These are phyloP conservation scores for Tulasnella sp. DNA, from an alignment of 768 basidiomycete genomes.

Conservation along the genomic window DNA sequence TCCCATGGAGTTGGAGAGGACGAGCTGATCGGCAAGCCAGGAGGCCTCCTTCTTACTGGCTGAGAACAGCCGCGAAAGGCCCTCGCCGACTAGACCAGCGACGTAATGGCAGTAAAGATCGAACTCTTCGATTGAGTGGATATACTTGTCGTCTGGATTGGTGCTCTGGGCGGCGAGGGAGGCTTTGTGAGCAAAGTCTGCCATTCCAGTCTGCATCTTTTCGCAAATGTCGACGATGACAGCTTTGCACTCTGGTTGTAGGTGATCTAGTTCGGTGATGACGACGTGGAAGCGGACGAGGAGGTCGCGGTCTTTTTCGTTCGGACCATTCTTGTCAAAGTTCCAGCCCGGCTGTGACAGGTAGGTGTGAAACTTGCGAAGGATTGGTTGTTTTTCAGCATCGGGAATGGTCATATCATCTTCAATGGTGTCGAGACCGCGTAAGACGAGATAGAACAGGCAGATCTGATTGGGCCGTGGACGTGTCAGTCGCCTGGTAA, in stretches of 20 bases:
- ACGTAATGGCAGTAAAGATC: conserved; percentile 99
- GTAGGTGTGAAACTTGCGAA: conserved; percentile 71
- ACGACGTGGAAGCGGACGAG: conserved; percentile 74
- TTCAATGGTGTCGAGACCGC: conserved; percentile 93
- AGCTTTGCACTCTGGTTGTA: conserved; percentile 58
- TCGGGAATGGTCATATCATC: conserved; percentile 96
- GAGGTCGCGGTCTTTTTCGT: conserved; percentile 80
- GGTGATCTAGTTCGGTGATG: conserved; percentile 62
- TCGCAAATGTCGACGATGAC: conserved; percentile 72
- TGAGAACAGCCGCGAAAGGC: conserved; percentile 77
- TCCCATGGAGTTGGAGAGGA: conserved; percentile 91
- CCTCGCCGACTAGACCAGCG: conserved; percentile 94
- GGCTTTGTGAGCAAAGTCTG: conserved; percentile 81
- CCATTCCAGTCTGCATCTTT: conserved; percentile 94
- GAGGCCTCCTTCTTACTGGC: conserved; percentile 71
- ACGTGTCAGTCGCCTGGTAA: background rate
- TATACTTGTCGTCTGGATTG: conserved; percentile 41
- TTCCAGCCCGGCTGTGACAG: conserved; percentile 78
- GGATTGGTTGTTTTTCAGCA: conserved; percentile 69
- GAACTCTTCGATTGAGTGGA: conserved; percentile 73
- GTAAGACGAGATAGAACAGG: conserved; percentile 87
- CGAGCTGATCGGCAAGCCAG: conserved; percentile 68
- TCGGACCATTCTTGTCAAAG: conserved; percentile 67
- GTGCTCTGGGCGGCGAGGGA: conserved; percentile 36
- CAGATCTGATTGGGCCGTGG: conserved; percentile 50